These are phyloP conservation scores for Microdochium trichocladiopsis DNA, from an alignment of 2,329 filamentous ascomycete species.

Conservation along the genomic window DNA sequence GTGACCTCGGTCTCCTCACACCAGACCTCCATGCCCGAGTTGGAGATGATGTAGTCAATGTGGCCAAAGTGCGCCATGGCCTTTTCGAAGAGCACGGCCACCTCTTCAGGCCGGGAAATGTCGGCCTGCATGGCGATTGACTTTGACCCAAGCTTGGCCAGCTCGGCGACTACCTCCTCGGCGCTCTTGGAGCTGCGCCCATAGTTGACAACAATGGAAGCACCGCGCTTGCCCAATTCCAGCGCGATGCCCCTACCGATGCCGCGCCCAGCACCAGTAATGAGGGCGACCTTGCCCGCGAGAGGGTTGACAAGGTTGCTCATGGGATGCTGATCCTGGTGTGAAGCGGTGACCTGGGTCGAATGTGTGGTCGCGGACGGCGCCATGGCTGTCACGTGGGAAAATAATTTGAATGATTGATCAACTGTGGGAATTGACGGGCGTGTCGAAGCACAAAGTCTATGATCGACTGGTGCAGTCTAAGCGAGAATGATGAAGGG, in stretches of 20 bases:
- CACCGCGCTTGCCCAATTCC: slow-evolving; percentile 59
- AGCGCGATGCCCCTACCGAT: slow-evolving; percentile 61
- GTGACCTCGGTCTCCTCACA: slow-evolving; percentile 63
- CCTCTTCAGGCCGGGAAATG: slow-evolving; percentile 52
- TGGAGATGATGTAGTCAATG: slow-evolving; percentile 66
- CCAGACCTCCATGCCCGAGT: slow-evolving; percentile 66
- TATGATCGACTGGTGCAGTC: slow-evolving; percentile 8
- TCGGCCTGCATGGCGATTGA: slow-evolving; percentile 57
- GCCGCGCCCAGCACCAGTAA: slow-evolving; percentile 59
- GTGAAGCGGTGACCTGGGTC: slow-evolving; percentile 5
- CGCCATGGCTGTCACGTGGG: slow-evolving; percentile 14
- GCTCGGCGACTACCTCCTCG: slow-evolving; percentile 46
- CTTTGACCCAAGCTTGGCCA: slow-evolving; percentile 48
- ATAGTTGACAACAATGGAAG: slow-evolving; percentile 63
- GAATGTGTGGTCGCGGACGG: slow-evolving; percentile 14
- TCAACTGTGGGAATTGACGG: no score
- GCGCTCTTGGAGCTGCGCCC: slow-evolving; percentile 47
- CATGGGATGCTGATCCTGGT: slow-evolving; percentile 10
- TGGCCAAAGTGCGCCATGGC: slow-evolving; percentile 60
- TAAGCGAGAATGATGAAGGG: not conserved
- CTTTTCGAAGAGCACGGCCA: slow-evolving; percentile 56
- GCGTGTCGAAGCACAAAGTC: no score
- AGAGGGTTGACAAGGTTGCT: slow-evolving; percentile 28
- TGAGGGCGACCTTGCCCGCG: slow-evolving; percentile 47
- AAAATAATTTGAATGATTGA: no score